Conservation (phyloP, 768 basidiomycete species). For the Russula lepida region DNA sequence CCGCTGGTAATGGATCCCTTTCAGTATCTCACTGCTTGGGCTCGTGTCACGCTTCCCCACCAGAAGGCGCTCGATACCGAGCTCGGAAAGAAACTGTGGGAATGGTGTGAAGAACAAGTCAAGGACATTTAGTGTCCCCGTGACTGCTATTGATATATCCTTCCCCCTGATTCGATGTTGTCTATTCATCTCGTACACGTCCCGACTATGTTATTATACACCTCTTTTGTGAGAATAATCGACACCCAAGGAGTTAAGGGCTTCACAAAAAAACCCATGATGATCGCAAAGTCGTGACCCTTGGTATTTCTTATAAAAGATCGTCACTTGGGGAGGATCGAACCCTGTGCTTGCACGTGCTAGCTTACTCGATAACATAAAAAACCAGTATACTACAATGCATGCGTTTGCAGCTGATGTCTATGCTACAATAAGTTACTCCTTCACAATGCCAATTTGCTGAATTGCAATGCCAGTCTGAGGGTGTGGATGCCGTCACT, state of each 20-base stretch:
- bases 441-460: background rate
- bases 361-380: background rate
- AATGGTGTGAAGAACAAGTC: conserved; percentile 2
- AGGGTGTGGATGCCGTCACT: background rate
- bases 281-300: too few species aligned
- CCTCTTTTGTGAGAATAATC: too few species aligned
- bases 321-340: conserved; percentile 28
- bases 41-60: conserved; percentile 1
- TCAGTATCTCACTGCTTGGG: conserved; percentile 1
- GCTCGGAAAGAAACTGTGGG: background rate
- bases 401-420: too few species aligned
- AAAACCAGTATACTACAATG: conserved; percentile 14
- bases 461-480: background rate
- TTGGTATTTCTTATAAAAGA: background rate
- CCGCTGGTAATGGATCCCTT: background rate
- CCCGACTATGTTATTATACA: too few species aligned
- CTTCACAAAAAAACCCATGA: too few species aligned
- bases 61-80: background rate
- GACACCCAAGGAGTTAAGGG: too few species aligned
- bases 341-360: conserved; percentile 37
- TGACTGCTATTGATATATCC: background rate
- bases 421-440: background rate
- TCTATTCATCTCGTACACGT: too few species aligned
- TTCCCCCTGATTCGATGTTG: background rate
- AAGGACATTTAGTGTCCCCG: background rate